Conservation (phyloP, 345 rosid species). For the Eucalyptus marginata region DNA sequence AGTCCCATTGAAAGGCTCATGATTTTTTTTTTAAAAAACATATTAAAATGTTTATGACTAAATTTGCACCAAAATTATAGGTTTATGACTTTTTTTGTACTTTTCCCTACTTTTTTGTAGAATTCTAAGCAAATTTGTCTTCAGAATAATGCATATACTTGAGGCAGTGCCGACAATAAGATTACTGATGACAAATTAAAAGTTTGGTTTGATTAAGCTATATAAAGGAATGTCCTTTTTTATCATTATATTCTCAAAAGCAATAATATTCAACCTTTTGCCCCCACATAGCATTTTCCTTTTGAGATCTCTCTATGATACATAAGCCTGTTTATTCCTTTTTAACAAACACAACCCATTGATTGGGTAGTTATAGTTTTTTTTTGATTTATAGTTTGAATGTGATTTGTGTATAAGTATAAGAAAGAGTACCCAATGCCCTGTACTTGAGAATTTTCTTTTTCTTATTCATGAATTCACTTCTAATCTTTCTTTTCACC, state of each 20-base stretch:
- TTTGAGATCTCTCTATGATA: neutral
- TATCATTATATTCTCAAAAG: neutral
- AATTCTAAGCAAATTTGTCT: neutral
- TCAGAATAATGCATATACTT: neutral
- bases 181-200: neutral
- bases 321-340: neutral
- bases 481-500: neutral
- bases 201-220: neutral
- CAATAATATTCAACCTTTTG: neutral
- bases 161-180: neutral
- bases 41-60: neutral
- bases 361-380: neutral
- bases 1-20: neutral
- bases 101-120: neutral
- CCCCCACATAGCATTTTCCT: neutral
- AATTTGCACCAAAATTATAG: too few relatives aligned
- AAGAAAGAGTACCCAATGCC: neutral
- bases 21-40: too few relatives aligned
- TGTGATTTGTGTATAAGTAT: neutral
- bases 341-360: neutral
- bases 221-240: neutral
- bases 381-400: too few relatives aligned
- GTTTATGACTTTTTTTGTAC: too few relatives aligned
- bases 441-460: neutral
- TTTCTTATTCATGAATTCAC: neutral